Conservation (phyloP, 169 alveolate genomes). For the Plasmodium gallinaceum region DNA sequence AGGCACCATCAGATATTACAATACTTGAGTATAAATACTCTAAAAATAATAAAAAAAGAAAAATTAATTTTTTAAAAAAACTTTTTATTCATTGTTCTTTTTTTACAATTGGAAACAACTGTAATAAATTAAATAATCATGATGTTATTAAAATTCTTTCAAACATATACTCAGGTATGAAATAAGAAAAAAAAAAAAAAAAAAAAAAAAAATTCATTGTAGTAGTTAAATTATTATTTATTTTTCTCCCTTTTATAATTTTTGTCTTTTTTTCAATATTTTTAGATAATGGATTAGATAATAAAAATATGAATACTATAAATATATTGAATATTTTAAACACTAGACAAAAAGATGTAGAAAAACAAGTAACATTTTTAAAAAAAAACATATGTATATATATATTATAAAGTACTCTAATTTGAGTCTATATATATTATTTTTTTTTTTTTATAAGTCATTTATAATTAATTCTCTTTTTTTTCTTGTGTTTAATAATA, state of each 20-base stretch:
- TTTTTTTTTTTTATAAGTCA: background rate
- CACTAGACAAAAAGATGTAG: constrained; percentile 63
- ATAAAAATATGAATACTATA: constrained; percentile 15
- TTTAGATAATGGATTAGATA: constrained; percentile 6
- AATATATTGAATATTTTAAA: constrained; percentile 33
- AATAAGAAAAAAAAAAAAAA: background rate
- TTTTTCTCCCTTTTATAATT: background rate
- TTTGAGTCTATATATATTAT: background rate
- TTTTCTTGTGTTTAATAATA: background rate
- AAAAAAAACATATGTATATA: background rate
- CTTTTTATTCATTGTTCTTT: constrained; percentile 49
- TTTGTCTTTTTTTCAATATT: background rate
- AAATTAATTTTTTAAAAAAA: constrained; percentile 33
- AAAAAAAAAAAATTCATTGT: background rate
- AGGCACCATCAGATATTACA: constrained; percentile 73
- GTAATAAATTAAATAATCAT: constrained; percentile 33
- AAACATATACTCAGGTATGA: constrained; percentile 59
- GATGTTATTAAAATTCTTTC: constrained; percentile 60
- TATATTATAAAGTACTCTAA: too few species aligned
- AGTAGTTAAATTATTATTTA: background rate
- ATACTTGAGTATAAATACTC: constrained; percentile 57
- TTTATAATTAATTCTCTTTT: background rate
- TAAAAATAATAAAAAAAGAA: constrained; percentile 35
- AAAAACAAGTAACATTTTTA: constrained; percentile 24
- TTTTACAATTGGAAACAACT: constrained; percentile 62